Base-by-base conservation (phyloP, 305 asterid species). In the Fraxinus velutina region DNA sequence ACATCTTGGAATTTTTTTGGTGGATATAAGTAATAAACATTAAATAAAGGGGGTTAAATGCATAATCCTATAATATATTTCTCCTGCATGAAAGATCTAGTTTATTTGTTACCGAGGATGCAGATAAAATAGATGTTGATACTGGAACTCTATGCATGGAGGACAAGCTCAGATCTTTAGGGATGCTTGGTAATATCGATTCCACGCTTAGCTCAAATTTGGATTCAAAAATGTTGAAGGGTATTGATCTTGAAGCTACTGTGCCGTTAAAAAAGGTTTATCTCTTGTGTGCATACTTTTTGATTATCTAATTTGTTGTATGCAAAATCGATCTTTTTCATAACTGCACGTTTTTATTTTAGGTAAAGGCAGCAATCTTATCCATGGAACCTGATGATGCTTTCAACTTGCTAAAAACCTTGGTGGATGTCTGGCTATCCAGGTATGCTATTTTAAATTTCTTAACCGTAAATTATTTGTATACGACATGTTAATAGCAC, bases 351-450 rank as follows among this genome's bases (percentile, higher is more conserved):
- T 36, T 29, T 2, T 84, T 34, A 9, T 42, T 29, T 83, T 70
- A 96, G 99, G 82, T 94, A 89, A 96, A 90, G 88, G 86, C 89
- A 60, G 78, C 92, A 74, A 77, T 92, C 83, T 76, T 87, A 24
- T 89, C 95, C 24, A 87, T 96, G 92, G 91, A 87, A 87, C 86
- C 98, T n/a, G 82, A 80, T 77, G 93, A 90, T 76, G 97, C 97
- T 3, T 84, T 90, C 83, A 83, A 86, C 73, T 78, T 91, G 81
- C 86, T 94, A 78, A 91, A 90, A 78, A 87, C 75, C 77, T 90
- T 94, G 90, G 84, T 94, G 57, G 88, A 90, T 22, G 88, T 85
- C 75, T 96, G 99, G 99, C 90, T 81, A 72, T 91, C 95, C 76
- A 91, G 99, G 99, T 96, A 33, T 19, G 88, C 60, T 83, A 52